These are phyloP conservation scores for Centrapalus pauciflorus DNA, from an alignment of 129 eudicot species.

Conservation along the genomic window DNA sequence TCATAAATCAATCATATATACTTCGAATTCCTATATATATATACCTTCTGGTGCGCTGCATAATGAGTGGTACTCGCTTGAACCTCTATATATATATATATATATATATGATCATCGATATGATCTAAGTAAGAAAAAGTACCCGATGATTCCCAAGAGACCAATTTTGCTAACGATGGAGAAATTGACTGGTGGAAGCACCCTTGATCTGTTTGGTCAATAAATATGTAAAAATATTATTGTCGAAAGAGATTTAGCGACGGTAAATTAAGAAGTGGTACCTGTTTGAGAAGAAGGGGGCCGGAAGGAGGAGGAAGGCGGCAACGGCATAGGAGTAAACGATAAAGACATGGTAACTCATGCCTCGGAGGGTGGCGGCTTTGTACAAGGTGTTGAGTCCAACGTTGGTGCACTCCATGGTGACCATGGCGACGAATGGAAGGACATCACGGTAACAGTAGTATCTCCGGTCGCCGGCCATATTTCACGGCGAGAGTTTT, in stretches of 20 bases:
- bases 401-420: conserved; percentile 69
- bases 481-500: neutral
- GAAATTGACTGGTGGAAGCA: conserved; percentile 51
- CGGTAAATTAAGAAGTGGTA: neutral
- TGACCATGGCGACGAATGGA: conserved; percentile 67
- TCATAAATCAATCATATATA: neutral
- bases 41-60: too few species aligned
- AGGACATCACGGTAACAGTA: conserved; percentile 45
- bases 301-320: conserved; percentile 70
- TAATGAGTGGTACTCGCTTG: too few species aligned
- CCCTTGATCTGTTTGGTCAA: conserved; percentile 44
- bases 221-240: neutral
- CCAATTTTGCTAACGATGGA: conserved; percentile 55
- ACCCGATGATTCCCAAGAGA: conserved; percentile 73
- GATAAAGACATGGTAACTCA: conserved; percentile 74
- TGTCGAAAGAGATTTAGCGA: neutral
- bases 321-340: conserved; percentile 74
- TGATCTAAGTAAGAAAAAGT: neutral
- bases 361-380: conserved; percentile 62
- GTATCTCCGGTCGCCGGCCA: conserved; percentile 32
- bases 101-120: neutral
- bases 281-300: conserved; percentile 54
- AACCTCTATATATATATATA: neutral
- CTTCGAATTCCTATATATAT: too few species aligned
- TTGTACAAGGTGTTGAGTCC: conserved; percentile 75